These are phyloP conservation scores for Talaromyces nanjingensis DNA, from an alignment of 495 filamentous ascomycete genomes.

Conservation along the genomic window DNA sequence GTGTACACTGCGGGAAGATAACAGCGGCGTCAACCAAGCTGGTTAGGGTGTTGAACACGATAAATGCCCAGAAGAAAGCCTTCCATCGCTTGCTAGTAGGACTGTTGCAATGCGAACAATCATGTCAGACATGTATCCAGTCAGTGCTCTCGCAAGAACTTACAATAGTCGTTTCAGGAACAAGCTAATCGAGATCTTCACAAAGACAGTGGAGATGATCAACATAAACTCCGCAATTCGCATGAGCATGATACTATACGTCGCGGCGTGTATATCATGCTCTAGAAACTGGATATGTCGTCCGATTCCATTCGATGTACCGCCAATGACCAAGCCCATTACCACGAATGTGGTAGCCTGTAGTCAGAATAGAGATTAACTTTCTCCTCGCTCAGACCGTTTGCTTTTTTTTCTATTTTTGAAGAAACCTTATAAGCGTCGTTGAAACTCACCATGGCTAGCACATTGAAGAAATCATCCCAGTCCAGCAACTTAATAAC, in stretches of 20 bases:
- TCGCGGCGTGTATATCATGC: not conserved
- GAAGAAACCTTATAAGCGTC: not conserved
- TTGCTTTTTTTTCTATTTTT: not conserved
- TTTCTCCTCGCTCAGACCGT: not conserved
- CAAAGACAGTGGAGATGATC: conserved; percentile 2
- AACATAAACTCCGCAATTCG: not conserved
- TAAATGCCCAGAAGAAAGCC: conserved; percentile 6
- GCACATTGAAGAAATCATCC: conserved; percentile 12
- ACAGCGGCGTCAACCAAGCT: conserved; percentile 5
- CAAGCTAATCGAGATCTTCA: conserved; percentile 9
- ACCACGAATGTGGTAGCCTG: not conserved
- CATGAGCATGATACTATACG: not conserved
- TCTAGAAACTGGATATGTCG: not conserved
- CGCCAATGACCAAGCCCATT: not conserved
- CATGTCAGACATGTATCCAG: not conserved
- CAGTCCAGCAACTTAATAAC: conserved; percentile 7
- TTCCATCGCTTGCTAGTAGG: not conserved
- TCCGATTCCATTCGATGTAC: not conserved
- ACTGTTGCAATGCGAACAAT: not conserved
- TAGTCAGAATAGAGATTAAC: not conserved
- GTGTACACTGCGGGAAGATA: conserved; percentile 8
- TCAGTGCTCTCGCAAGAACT: not conserved
- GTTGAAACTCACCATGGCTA: conserved; percentile 6
- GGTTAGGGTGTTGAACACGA: conserved; percentile 6
- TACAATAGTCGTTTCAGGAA: conserved; percentile 9